Evolutionary conservation across 345 rosid genomes (phyloP).

Genomic region (Gossypioides kirkii): DNA sequence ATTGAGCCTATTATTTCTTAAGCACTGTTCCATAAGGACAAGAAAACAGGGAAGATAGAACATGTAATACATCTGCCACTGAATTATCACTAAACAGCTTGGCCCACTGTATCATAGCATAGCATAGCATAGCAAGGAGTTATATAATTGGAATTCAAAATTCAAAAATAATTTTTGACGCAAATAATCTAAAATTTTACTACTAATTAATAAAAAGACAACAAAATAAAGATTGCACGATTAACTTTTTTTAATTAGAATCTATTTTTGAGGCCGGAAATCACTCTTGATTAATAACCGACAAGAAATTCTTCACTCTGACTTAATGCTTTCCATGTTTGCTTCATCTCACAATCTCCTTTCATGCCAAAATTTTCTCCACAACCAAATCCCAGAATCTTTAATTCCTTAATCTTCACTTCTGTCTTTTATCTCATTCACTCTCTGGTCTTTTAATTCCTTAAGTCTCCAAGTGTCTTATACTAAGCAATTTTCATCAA

Average conservation of each 20-base stretch:
- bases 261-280: slow-evolving; percentile 17
- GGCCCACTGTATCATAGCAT: slow-evolving; percentile 7
- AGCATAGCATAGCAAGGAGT: neutral
- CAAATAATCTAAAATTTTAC: neutral
- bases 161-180: neutral
- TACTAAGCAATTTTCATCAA: slow-evolving; percentile 18
- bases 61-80: neutral
- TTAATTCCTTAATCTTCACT: neutral
- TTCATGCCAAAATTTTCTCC: slow-evolving; percentile 19
- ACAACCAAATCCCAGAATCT: slow-evolving; percentile 17
- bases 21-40: neutral
- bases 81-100: slow-evolving; percentile 4
- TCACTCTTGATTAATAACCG: slow-evolving; percentile 22
- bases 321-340: slow-evolving; percentile 21
- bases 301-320: slow-evolving; percentile 13
- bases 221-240: neutral
- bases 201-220: neutral
- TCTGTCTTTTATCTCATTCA: slow-evolving; percentile 6
- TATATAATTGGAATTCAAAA: slow-evolving; percentile 11
- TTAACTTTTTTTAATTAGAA: neutral
- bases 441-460: slow-evolving; percentile 2
- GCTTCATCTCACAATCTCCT: slow-evolving; percentile 1
- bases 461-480: neutral
- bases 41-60: slow-evolving; percentile 11
- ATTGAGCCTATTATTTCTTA: neutral